These are phyloP conservation scores for Schizonepeta tenuifolia DNA, from an alignment of 257 asterid species.

Conservation along the genomic window DNA sequence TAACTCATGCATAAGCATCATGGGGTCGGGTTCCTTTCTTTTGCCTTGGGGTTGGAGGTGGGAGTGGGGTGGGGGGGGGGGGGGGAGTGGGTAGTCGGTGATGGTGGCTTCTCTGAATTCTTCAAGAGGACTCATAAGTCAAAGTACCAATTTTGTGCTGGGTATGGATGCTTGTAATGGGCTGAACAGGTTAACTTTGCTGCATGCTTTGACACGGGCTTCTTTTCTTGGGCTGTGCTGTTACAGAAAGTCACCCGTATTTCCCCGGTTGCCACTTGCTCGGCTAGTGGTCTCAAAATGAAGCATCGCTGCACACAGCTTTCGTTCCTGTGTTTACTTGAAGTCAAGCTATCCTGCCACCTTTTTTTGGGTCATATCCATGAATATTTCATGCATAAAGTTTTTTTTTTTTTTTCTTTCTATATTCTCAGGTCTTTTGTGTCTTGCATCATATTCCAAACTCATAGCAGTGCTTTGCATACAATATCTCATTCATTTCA, in stretches of 20 bases:
- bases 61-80: constrained; percentile 7
- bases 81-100: constrained; percentile 22
- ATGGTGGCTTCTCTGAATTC: constrained; percentile 37
- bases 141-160: constrained; percentile 23
- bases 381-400: constrained; percentile 33
- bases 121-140: constrained; percentile 33
- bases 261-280: constrained; percentile 38
- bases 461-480: constrained; percentile 47
- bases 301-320: constrained; percentile 31
- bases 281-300: constrained; percentile 18
- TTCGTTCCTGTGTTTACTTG: constrained; percentile 23
- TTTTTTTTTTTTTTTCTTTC: constrained; percentile 27
- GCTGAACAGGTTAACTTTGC: constrained; percentile 36
- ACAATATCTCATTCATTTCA: constrained; percentile 55
- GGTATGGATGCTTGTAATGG: constrained; percentile 33
- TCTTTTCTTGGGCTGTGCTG: constrained; percentile 30
- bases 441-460: constrained; percentile 52
- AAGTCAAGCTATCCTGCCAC: constrained; percentile 36
- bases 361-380: constrained; percentile 22
- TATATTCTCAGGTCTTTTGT: constrained; percentile 40
- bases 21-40: constrained; percentile 49
- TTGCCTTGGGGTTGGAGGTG: constrained; percentile 35
- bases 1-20: constrained; percentile 78
- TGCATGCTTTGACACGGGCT: constrained; percentile 24
- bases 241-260: constrained; percentile 30